A percentile compares a stretch with the other conserved stretches of the same genome.
Evolutionary conservation across 768 basidiomycete species (phyloP).

Genomic region (Naganishia friedmannii): DNA sequence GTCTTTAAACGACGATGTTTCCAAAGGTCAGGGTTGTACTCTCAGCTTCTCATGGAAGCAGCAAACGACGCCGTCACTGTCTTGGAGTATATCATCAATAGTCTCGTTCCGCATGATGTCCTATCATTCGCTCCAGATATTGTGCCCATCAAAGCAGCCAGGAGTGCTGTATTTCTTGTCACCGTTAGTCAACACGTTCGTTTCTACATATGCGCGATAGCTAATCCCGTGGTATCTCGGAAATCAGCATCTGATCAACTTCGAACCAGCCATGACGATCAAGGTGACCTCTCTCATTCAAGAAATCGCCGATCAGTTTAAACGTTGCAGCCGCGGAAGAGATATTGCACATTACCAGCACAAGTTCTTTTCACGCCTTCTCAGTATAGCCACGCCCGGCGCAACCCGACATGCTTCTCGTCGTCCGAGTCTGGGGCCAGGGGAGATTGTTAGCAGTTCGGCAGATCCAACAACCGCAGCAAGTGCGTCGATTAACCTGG

Average conservation of each 20-base stretch:
- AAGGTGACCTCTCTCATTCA: slow-evolving; percentile 11
- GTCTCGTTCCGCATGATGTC: slow-evolving; percentile 30
- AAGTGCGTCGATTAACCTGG: not conserved
- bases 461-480: not conserved
- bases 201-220: no score
- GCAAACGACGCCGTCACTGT: slow-evolving; percentile 23
- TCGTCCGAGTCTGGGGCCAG: not conserved
- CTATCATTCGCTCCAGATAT: slow-evolving; percentile 30
- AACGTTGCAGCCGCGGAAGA: slow-evolving; percentile 14
- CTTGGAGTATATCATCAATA: slow-evolving; percentile 31
- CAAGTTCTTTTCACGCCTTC: slow-evolving; percentile 30
- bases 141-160: slow-evolving; percentile 28
- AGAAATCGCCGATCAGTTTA: slow-evolving; percentile 19
- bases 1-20: slow-evolving; percentile 27
- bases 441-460: not conserved
- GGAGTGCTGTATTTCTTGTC: slow-evolving; percentile 29
- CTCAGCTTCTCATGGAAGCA: slow-evolving; percentile 16
- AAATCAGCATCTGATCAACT: slow-evolving; percentile 13
- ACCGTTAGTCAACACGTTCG: slow-evolving; percentile 19
- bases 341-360: slow-evolving; percentile 30
- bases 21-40: not conserved
- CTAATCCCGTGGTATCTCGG: not conserved
- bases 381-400: slow-evolving; percentile 24
- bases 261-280: slow-evolving; percentile 16
- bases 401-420: slow-evolving; percentile 24